Base-by-base conservation (phyloP, 2,329 filamentous ascomycete genomes). In the Exophiala sp. region DNA sequence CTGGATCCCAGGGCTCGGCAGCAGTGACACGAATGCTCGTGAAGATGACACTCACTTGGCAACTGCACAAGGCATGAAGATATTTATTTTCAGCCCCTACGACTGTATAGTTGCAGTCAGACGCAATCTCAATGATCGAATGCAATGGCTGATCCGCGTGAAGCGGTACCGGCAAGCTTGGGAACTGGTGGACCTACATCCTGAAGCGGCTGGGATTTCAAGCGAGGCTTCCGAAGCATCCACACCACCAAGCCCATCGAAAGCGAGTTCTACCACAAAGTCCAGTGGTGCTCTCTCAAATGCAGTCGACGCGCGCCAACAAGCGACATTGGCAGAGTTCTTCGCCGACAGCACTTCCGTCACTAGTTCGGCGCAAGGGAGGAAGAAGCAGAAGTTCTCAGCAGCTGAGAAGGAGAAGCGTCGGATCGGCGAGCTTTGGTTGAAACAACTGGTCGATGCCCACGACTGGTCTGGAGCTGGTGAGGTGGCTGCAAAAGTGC, bases 1-100 rank as follows among this genome's bases (percentile, higher is more conserved):
- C 79, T 83, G 65, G 76, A 75, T 47, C 79, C 81, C 1, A 70
- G 61, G 62, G 11, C 54, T 63, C 24, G 61, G 62, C 8, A 79
- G 63, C 69, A 58, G 55, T 14, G 67, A 68, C 20, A 70, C 70
- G 21, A 66, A 67, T 57, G 51, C 70, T 41, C 59, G 69, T 16
- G 71, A 71, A 59, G 69, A 74, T 57, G 59, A 72, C 2, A 76
- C 79, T 60, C 78, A 75, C 43, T 74, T 80, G 60, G 73, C 74
- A 14, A 70, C 74, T 4, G 77, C 78, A 8, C 75, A 79, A 35
- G 85, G 85, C 5, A 76, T 86, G 61, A 88, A 97, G 65, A 88
- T 99, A 12, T 96, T 96, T 68, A 89, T 99, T 38, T 91, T 96
- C 65, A 96, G 91, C 64, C 94, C 94, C 0, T 99, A 95, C 66